phyloP scores from a whole-genome alignment of 768 basidiomycete species.

The Royoungia palumana region DNA sequence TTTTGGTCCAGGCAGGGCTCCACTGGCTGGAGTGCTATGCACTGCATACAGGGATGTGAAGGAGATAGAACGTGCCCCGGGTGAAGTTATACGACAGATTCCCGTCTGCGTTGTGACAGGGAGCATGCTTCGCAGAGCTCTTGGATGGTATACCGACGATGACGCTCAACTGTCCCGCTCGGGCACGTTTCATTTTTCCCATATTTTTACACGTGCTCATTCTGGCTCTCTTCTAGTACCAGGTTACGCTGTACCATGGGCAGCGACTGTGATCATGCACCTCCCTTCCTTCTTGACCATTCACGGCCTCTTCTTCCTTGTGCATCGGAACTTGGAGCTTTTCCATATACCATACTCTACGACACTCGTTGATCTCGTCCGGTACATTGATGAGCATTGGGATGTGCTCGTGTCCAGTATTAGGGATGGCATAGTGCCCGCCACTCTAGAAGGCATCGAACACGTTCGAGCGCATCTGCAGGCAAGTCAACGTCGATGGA shows the following conservation, averaged over 20 bases:
- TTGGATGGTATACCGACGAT: slow-evolving; percentile 5
- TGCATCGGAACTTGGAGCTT: not conserved
- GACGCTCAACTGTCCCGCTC: not conserved
- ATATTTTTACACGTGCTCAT: not conserved
- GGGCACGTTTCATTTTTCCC: not conserved
- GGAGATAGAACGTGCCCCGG: not conserved
- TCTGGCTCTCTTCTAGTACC: not conserved
- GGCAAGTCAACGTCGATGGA: not conserved
- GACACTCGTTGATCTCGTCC: slow-evolving; percentile 6
- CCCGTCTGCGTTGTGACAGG: not conserved
- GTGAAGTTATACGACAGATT: not conserved
- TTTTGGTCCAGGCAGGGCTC: no score
- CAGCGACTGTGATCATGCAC: slow-evolving; percentile 1
- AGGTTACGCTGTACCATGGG: not conserved
- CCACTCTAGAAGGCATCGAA: slow-evolving; percentile 3
- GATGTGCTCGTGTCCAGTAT: slow-evolving; percentile 3
- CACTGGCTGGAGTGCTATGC: no score
- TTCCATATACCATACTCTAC: not conserved
- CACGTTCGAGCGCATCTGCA: slow-evolving; percentile 4
- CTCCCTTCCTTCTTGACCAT: slow-evolving; percentile 7
- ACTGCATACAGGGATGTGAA: not conserved
- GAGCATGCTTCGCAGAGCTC: not conserved
- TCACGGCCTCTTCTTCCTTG: slow-evolving; percentile 12
- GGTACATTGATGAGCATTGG: slow-evolving; percentile 5
- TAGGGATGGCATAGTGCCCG: slow-evolving; percentile 3